These are phyloP conservation scores for Lactifluus echinatus DNA, from an alignment of 768 basidiomycete genomes.

Conservation along the genomic window DNA sequence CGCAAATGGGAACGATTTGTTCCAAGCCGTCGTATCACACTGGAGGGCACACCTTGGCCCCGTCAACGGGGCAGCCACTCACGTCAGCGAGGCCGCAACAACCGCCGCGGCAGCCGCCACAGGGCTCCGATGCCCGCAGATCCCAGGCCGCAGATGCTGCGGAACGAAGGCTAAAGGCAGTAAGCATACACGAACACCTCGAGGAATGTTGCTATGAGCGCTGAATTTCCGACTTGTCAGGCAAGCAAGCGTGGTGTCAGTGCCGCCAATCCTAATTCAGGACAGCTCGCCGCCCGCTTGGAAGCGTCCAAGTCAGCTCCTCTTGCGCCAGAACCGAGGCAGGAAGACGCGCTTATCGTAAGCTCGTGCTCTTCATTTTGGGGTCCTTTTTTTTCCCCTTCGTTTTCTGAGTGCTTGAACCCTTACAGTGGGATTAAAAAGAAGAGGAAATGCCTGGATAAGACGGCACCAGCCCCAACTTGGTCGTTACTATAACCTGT, in stretches of 20 bases:
- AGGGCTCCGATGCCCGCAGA: conserved; percentile 12
- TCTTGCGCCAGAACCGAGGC: conserved; percentile 31
- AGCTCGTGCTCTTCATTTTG: conserved; percentile 24
- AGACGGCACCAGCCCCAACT: neutral
- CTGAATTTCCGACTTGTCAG: conserved; percentile 22
- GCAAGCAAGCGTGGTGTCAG: conserved; percentile 36
- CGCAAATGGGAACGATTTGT: conserved; percentile 30
- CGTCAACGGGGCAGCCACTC: neutral
- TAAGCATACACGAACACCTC: conserved; percentile 18
- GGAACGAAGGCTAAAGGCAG: conserved; percentile 28
- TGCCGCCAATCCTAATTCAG: conserved; percentile 38
- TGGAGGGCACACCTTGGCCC: conserved; percentile 28
- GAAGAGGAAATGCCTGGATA: conserved; percentile 7
- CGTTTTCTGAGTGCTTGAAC: conserved; percentile 24
- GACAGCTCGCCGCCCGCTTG: conserved; percentile 36
- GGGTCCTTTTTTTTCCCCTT: conserved; percentile 9
- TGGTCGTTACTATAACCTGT: conserved; percentile 8
- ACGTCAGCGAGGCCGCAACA: neutral
- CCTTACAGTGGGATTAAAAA: conserved; percentile 36
- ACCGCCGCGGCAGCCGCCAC: neutral
- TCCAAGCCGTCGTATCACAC: conserved; percentile 28
- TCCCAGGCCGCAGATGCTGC: conserved; percentile 31
- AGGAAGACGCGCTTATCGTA: conserved; percentile 39
- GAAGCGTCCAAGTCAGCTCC: conserved; percentile 33
- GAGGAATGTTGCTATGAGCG: neutral